Evolutionary conservation across 371 early-diverging fungal species (phyloP).

Genomic region (Mucor mucedo): DNA sequence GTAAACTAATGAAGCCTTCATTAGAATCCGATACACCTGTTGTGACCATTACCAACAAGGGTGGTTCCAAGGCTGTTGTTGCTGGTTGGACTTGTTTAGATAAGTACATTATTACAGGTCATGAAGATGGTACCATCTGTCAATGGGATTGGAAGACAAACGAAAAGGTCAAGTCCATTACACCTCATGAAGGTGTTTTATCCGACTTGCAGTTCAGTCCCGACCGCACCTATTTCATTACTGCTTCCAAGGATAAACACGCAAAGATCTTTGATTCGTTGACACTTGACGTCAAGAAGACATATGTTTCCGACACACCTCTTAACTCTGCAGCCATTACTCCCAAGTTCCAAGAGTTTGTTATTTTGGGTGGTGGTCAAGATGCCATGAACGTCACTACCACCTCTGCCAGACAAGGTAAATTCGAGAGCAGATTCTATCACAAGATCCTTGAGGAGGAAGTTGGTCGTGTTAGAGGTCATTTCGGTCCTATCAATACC

Average conservation of each 20-base stretch:
- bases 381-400: constrained; percentile 94
- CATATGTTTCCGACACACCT: constrained; percentile 91
- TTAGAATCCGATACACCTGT: constrained; percentile 77
- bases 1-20: neutral
- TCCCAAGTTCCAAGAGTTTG: constrained; percentile 81
- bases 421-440: constrained; percentile 99
- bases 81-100: constrained; percentile 93
- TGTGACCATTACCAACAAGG: constrained; percentile 66
- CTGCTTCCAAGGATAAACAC: constrained; percentile 95
- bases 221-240: constrained; percentile 96
- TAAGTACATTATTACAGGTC: constrained; percentile 91
- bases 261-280: constrained; percentile 90
- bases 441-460: constrained; percentile 97
- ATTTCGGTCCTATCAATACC: constrained; percentile 99
- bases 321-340: constrained; percentile 97
- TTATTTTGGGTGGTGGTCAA: constrained; percentile 84
- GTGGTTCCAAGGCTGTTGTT: constrained; percentile 88
- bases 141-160: constrained; percentile 89
- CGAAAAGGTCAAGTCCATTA: constrained; percentile 62
- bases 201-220: constrained; percentile 94
- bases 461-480: constrained; percentile 97
- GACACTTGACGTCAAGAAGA: constrained; percentile 84
- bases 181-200: constrained; percentile 79
- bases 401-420: constrained; percentile 93
- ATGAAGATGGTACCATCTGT: constrained; percentile 90